Percentiles rank a stretch among this genome's conserved stretches.
Conservation (phyloP, 306 rosid species). For the Quercus ilex region DNA sequence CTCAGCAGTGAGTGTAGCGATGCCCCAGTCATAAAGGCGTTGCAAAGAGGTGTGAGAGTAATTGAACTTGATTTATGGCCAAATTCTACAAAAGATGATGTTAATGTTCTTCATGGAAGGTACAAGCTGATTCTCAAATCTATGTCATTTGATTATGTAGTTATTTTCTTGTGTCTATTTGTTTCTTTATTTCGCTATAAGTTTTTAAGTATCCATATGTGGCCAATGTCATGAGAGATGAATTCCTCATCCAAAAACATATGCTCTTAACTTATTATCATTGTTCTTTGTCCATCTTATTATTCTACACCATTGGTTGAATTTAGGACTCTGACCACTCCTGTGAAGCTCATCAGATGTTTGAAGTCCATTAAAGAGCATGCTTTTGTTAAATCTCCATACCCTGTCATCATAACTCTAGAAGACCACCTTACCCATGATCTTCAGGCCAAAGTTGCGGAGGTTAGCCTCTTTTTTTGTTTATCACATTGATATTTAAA, state of each 20-base stretch:
- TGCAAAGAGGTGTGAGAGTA: constrained; percentile 68
- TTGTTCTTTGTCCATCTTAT: neutral
- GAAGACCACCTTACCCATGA: constrained; percentile 83
- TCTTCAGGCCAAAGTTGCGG: constrained; percentile 88
- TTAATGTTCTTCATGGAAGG: constrained; percentile 91
- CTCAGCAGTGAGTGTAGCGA: constrained; percentile 89
- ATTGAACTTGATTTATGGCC: constrained; percentile 96
- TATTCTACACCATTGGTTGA: constrained; percentile 9
- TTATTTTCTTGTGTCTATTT: neutral
- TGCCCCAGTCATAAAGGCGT: constrained; percentile 71
- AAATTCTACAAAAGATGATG: constrained; percentile 63
- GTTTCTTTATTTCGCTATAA: neutral
- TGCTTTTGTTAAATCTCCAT: constrained; percentile 77
- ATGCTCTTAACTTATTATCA: neutral
- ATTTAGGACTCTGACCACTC: constrained; percentile 82
- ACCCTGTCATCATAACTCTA: constrained; percentile 80
- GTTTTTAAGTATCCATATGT: neutral
- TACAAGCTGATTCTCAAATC: constrained; percentile 26
- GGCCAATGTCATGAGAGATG: neutral
- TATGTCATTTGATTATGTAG: constrained; percentile 4
- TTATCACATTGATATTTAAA: neutral
- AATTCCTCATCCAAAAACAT: neutral
- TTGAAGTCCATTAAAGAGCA: constrained; percentile 77
- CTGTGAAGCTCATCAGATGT: constrained; percentile 73
- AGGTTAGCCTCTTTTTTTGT: constrained; percentile 36